These are phyloP conservation scores for Penicillium sclerotiorum DNA, from an alignment of 2,329 filamentous ascomycete species.

Conservation along the genomic window DNA sequence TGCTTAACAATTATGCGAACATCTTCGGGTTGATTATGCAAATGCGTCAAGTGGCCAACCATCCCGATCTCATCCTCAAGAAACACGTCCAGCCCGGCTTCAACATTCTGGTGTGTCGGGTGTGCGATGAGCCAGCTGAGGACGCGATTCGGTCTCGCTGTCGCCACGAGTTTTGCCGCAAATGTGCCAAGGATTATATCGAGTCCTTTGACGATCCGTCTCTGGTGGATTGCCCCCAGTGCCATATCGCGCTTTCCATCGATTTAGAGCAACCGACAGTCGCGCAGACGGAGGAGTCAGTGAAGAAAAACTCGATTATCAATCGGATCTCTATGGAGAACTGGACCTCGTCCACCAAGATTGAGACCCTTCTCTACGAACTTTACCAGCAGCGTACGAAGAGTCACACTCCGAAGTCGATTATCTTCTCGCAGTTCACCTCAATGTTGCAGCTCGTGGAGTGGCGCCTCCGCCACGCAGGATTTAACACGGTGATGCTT, in stretches of 20 bases:
- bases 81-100: constrained; percentile 84
- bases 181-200: constrained; percentile 79
- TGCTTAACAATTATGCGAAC: constrained; percentile 97
- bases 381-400: constrained; percentile 88
- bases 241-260: constrained; percentile 85
- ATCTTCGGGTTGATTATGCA: constrained; percentile 99
- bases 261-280: constrained; percentile 95
- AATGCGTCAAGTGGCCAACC: constrained; percentile 97
- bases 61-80: constrained; percentile 90
- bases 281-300: constrained; percentile 80
- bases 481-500: constrained; percentile 97
- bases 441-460: constrained; percentile 97
- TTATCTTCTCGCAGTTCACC: constrained; percentile 96
- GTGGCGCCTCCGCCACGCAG: constrained; percentile 93
- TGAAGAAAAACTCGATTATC: constrained; percentile 97
- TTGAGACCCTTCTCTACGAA: constrained; percentile 93
- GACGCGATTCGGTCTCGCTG: constrained; percentile 91
- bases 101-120: constrained; percentile 87
- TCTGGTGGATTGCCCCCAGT: constrained; percentile 73
- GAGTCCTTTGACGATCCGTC: constrained; percentile 69
- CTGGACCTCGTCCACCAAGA: constrained; percentile 98
- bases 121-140: constrained; percentile 95
- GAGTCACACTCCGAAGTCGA: constrained; percentile 92
- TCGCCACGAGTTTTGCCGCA: constrained; percentile 87
- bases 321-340: constrained; percentile 99